A percentile compares a stretch with the other conserved stretches of the same genome.
Conservation (phyloP, 2,329 filamentous ascomycete genomes). For the Xylaria sp. region DNA sequence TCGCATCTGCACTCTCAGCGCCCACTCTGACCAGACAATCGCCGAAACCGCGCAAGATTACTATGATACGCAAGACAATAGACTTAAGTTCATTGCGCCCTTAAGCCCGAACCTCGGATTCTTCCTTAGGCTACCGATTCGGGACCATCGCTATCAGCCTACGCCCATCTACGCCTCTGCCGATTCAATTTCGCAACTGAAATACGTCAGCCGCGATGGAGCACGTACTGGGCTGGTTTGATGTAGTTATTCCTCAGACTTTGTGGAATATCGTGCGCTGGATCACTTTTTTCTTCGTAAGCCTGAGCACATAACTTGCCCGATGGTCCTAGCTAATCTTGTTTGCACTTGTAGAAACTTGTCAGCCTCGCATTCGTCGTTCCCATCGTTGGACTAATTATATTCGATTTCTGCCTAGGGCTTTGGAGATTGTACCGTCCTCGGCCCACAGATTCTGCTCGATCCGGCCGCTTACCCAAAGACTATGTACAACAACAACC, state of each 20-base stretch:
- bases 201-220: conserved; percentile 40
- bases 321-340: conserved; percentile 29
- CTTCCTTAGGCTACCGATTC: not conserved
- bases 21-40: not conserved
- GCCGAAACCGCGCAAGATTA: not conserved
- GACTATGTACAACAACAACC: conserved; percentile 33
- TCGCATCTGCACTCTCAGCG: not conserved
- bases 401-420: conserved; percentile 65
- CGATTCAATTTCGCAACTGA: conserved; percentile 2
- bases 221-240: conserved; percentile 41
- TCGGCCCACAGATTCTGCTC: conserved; percentile 38
- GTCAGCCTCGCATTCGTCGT: conserved; percentile 57
- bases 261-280: conserved; percentile 48
- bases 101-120: not conserved
- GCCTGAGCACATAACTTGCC: conserved; percentile 23
- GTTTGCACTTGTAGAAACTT: conserved; percentile 44
- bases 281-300: conserved; percentile 51
- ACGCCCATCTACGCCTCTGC: not conserved
- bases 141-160: not conserved
- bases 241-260: conserved; percentile 38
- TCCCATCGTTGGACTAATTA: conserved; percentile 60
- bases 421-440: conserved; percentile 58
- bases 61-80: not conserved
- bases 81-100: not conserved
- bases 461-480: conserved; percentile 39